phyloP scores from a whole-genome alignment of 169 alveolate species.

The Blepharisma undulans region DNA sequence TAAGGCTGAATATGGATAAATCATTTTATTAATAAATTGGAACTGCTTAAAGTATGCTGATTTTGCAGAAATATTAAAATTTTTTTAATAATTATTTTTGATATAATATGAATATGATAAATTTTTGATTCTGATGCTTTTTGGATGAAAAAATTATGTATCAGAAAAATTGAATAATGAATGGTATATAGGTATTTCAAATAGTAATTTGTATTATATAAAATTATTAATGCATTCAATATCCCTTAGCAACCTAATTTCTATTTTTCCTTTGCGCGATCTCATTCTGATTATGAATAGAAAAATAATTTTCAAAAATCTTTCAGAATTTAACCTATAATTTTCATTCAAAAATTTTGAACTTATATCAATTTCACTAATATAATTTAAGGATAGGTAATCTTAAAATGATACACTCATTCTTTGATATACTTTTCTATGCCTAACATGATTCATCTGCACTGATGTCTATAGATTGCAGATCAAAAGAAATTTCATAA shows the following conservation, averaged over 20 bases:
- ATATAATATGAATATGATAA: not conserved
- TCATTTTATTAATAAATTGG: not conserved
- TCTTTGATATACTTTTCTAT: not conserved
- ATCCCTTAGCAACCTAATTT: not conserved
- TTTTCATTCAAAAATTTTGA: no score
- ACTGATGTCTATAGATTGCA: not conserved
- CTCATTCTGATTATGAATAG: not conserved
- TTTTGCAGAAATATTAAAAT: not conserved
- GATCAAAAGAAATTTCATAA: not conserved
- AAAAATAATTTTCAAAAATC: no score
- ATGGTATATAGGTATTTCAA: not conserved
- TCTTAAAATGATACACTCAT: not conserved
- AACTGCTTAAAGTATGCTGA: not conserved
- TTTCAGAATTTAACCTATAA: no score
- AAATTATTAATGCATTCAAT: not conserved
- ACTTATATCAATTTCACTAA: no score
- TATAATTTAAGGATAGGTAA: not conserved
- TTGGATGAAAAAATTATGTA: not conserved
- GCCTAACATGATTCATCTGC: not conserved
- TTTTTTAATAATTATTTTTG: not conserved
- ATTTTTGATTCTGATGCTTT: not conserved
- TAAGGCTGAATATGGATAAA: not conserved
- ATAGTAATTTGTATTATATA: not conserved
- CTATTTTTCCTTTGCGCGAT: not conserved
- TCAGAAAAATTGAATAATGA: not conserved